Evolutionary conservation across 331 rosid species (phyloP).

Genomic region (Prunus yedoensis): DNA sequence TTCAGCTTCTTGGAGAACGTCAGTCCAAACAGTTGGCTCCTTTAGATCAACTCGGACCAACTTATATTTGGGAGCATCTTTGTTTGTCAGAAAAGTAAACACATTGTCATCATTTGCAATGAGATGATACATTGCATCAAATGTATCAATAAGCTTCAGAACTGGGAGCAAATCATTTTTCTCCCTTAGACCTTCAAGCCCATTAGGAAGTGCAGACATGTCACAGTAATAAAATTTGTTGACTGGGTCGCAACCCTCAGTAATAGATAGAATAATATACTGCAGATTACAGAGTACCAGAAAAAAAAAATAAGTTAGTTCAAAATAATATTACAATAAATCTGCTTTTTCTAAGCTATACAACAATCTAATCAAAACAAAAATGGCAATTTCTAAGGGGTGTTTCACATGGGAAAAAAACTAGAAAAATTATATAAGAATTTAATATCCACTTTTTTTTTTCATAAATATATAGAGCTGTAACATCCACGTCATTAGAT

Average conservation of each 20-base stretch:
- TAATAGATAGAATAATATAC: slow-evolving; percentile 62
- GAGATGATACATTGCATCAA: slow-evolving; percentile 65
- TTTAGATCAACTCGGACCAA: slow-evolving; percentile 75
- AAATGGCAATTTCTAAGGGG: background rate
- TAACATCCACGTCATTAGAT: background rate
- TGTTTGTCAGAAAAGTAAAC: slow-evolving; percentile 84
- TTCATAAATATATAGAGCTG: background rate
- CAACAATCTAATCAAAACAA: background rate
- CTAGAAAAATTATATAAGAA: background rate
- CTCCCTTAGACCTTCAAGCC: slow-evolving; percentile 60
- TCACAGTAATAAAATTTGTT: slow-evolving; percentile 89
- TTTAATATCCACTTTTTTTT: background rate
- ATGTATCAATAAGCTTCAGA: slow-evolving; percentile 66
- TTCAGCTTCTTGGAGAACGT: slow-evolving; percentile 70
- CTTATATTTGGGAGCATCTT: slow-evolving; percentile 96
- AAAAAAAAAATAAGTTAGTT: slow-evolving; percentile 18
- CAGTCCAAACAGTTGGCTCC: slow-evolving; percentile 72
- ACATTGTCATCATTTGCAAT: slow-evolving; percentile 83
- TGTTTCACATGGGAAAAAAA: background rate
- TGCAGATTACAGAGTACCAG: slow-evolving; percentile 35
- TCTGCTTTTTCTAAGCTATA: background rate
- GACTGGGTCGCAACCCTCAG: slow-evolving; percentile 84
- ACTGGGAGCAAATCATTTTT: slow-evolving; percentile 65
- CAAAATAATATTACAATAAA: slow-evolving; percentile 11
- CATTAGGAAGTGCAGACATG: slow-evolving; percentile 59